Base-by-base conservation (phyloP, 1,284 basidiomycete species). In the Phlebopus sp. region DNA sequence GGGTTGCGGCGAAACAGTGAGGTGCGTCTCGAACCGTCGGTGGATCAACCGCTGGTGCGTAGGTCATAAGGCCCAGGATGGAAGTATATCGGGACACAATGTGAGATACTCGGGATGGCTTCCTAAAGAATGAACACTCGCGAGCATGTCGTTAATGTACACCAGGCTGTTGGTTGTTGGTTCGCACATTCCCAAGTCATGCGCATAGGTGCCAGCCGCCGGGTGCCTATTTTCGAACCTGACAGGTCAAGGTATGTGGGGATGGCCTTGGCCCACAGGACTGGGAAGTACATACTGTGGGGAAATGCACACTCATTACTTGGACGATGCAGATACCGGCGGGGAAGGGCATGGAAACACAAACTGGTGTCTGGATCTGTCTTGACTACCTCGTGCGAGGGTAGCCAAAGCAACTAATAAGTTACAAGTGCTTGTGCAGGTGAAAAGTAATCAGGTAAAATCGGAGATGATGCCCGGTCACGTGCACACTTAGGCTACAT, bases 401-500 rank as follows among this genome's bases (percentile, higher is more conserved):
- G n/a, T n/a, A n/a, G n/a, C n/a, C n/a, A n/a, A n/a, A n/a, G n/a
- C n/a, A n/a, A n/a, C n/a, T n/a, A n/a, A n/a, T n/a, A n/a, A n/a
- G n/a, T n/a, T n/a, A n/a, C n/a, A n/a, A n/a, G n/a, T 7, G 6
- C 13, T 14, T 13, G 37, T 14, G 7, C 9, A 23, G 18, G 19
- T 37, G 37, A 37, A 37, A 21, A 8, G 2, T 10, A 14, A 13
- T 4, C 37, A 21, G 21, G 7, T 19, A 8, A 37, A 21, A 23
- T 18, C 15, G n/a, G 37, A 2, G 23, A 23, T 8, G 17, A 23
- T 25, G 14, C 32, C 32, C 10, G 23, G 14, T 46, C 44, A 46
- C 44, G 44, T 46, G 44, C 32, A n/a, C n/a, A 11, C 21, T 3
- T 23, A 23, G 21, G 9, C 25, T 9, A 46, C 30, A 39, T 45